A percentile compares a stretch with the other conserved stretches of the same genome.
Conservation (phyloP, 2,329 filamentous ascomycete species). For the Verticillium isaacii region DNA sequence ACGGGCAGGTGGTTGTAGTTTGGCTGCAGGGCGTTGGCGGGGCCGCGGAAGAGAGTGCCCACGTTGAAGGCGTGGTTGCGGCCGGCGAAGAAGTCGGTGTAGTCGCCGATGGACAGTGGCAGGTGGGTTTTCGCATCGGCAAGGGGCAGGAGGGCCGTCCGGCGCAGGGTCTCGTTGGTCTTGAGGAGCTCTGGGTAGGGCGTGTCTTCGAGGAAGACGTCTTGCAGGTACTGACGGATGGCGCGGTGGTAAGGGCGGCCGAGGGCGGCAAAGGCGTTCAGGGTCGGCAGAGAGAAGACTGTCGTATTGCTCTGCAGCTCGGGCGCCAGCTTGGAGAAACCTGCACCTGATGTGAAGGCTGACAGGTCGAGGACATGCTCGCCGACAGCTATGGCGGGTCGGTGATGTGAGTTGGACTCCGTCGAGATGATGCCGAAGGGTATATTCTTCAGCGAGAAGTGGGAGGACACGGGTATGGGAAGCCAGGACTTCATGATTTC, state of each 20-base stretch:
- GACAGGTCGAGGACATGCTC: conserved; percentile 59
- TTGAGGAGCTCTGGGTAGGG: conserved; percentile 13
- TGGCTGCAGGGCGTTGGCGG: conserved; percentile 65
- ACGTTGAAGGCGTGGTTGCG: conserved; percentile 62
- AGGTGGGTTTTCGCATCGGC: conserved; percentile 53
- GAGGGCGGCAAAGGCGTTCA: conserved; percentile 67
- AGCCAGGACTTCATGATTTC: conserved; percentile 11
- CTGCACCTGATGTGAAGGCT: conserved; percentile 9
- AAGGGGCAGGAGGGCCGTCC: conserved; percentile 1
- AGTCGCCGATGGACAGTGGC: conserved; percentile 69
- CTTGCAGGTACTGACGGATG: conserved; percentile 60
- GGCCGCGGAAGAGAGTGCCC: conserved; percentile 62
- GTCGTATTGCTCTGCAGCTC: conserved; percentile 1
- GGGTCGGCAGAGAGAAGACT: conserved; percentile 39
- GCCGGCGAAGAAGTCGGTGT: conserved; percentile 76
- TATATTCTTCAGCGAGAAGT: conserved; percentile 69
- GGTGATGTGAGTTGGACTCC: conserved; percentile 42
- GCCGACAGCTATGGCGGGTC: conserved; percentile 65
- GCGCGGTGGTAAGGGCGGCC: conserved; percentile 61
- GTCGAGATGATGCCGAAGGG: conserved; percentile 72
- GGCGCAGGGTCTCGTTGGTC: conserved; percentile 2
- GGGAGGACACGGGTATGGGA: conserved; percentile 5
- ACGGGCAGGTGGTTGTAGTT: conserved; percentile 73
- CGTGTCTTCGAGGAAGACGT: conserved; percentile 49
- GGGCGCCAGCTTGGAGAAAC: conserved; percentile 7